These are phyloP conservation scores for Pestalotiopsis sp. DNA, from an alignment of 2,329 filamentous ascomycete species.

Conservation along the genomic window DNA sequence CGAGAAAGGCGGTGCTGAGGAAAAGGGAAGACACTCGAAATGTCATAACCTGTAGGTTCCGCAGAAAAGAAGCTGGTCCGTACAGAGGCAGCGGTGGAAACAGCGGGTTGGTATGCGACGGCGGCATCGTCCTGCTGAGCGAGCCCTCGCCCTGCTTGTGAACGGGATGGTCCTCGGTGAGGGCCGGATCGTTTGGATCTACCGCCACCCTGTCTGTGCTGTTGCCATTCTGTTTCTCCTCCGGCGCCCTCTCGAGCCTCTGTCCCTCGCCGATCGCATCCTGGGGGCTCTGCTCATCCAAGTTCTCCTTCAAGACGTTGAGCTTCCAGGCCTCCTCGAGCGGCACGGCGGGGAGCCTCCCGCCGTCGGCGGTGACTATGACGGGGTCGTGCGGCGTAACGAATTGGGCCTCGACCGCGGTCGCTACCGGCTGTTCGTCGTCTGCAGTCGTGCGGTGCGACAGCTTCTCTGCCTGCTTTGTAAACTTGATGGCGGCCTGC, in stretches of 20 bases:
- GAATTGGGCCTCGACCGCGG: constrained; percentile 65
- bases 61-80: constrained; percentile 69
- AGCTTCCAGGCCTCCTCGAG: constrained; percentile 71
- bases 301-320: constrained; percentile 61
- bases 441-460: constrained; percentile 41
- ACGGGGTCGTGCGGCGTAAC: constrained; percentile 74
- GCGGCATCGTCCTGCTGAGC: constrained; percentile 55
- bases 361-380: constrained; percentile 68
- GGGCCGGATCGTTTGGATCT: constrained; percentile 11
- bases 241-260: constrained; percentile 30
- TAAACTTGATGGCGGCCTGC: constrained; percentile 56
- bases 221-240: constrained; percentile 17
- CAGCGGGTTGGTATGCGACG: constrained; percentile 74
- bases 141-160: constrained; percentile 50
- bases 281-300: constrained; percentile 31
- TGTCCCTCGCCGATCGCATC: constrained; percentile 29
- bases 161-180: constrained; percentile 36
- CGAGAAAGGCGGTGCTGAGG: constrained; percentile 77
- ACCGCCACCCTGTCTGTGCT: constrained; percentile 14
- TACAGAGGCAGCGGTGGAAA: constrained; percentile 87
- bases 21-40: constrained; percentile 73
- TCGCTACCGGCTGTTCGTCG: constrained; percentile 36
- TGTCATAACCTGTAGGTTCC: constrained; percentile 64
- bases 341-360: constrained; percentile 69
- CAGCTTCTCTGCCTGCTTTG: constrained; percentile 62